These are phyloP conservation scores for Silene coronaria DNA, from an alignment of 179 eudicot genomes.

Conservation along the genomic window DNA sequence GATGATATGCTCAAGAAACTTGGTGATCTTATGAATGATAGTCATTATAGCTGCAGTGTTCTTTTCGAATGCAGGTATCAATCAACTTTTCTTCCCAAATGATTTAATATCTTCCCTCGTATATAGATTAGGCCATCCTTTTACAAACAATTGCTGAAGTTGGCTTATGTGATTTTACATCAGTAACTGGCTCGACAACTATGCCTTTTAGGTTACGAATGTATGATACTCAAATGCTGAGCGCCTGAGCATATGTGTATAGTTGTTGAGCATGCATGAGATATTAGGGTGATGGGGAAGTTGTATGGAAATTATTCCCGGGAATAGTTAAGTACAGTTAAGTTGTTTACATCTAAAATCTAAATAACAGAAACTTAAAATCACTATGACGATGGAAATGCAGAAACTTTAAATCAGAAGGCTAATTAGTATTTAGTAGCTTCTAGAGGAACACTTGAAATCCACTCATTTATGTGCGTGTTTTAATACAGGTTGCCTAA, in stretches of 20 bases:
- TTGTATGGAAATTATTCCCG: background rate
- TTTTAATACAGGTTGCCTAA: too few species aligned
- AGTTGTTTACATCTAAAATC: background rate
- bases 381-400: background rate
- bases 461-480: too few species aligned
- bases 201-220: background rate
- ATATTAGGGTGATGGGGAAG: background rate
- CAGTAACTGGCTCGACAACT: background rate
- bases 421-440: background rate
- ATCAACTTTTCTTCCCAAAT: background rate
- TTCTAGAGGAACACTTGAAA: background rate
- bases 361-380: background rate
- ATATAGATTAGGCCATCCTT: background rate
- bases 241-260: background rate
- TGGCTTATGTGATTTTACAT: background rate
- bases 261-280: too few species aligned
- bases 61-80: slow-evolving; percentile 92
- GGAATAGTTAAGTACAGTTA: background rate
- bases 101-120: background rate
- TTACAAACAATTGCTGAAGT: background rate
- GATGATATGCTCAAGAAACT: slow-evolving; percentile 86
- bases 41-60: slow-evolving; percentile 96
- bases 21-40: slow-evolving; percentile 94
- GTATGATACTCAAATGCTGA: background rate
- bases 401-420: background rate